Base-by-base conservation (phyloP, 2,329 filamentous ascomycete species). In the Cucurbitaria berberidis region DNA sequence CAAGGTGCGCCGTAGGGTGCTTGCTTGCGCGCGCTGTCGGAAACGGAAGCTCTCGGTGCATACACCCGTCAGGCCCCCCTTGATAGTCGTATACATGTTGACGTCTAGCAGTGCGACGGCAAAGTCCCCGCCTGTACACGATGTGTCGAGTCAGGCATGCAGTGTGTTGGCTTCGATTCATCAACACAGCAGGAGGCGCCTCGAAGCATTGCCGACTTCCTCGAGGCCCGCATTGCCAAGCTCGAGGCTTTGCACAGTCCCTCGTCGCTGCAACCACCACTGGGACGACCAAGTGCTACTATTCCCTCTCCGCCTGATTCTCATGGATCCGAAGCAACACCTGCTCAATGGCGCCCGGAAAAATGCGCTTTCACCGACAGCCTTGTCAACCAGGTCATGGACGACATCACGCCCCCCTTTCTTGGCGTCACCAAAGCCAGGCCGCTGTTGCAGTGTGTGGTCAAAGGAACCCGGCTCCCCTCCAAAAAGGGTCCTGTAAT, bases 1-100 rank as follows among this genome's bases (percentile, higher is more conserved):
- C 47, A 74, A 69, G 59, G 71, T 74, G 36, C 65, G 71, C 41
- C 66, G 71, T 36, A 59, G 71, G 16, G 71, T 74, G 49, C 62
- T 74, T 36, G 71, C 71, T 40, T 74, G 71, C 54, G 71, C 71
- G 11, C 66, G 71, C 52, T 74, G 71, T 55, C 60, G 71, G 32
- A 73, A 70, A 57, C 63, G 71, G 43, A 72, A 71, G 57, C 69
- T 74, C 52, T 67, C 69, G 64, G 70, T 74, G 57, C 50, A 36
- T 52, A 15, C n/a, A n/a, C 45, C 48, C 47, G 38, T 54, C 45
- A 18, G 42, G 42, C 46, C 51, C 43, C 49, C 49, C 50, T 49
- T n/a, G 46, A 48, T 53, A 29, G 51, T 44, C 45, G 16, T 39
- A 32, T 13, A 22, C 32, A 38, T 50, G 59, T 62, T 69, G 53